phyloP scores from a whole-genome alignment of 768 basidiomycete genomes.

The Ramaria sp. region DNA sequence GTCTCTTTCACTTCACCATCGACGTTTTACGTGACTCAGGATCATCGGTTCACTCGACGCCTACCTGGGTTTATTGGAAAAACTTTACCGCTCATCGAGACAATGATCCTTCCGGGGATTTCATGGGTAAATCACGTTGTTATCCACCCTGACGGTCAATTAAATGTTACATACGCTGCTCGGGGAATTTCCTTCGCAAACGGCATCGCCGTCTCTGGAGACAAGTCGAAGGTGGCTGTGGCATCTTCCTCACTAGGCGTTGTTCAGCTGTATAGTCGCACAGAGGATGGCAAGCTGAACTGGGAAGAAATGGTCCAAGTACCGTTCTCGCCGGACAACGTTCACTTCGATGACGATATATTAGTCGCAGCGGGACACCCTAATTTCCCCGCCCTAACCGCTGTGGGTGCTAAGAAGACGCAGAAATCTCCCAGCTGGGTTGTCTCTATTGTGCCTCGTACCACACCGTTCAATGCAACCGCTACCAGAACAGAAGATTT shows the following conservation, averaged over 20 bases:
- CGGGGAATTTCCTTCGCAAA: conserved; percentile 55
- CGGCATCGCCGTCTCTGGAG: conserved; percentile 49
- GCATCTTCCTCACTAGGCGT: conserved; percentile 38
- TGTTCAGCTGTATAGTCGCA: conserved; percentile 42
- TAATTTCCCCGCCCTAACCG: conserved; percentile 40
- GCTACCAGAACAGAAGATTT: conserved; percentile 19
- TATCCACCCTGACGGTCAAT: conserved; percentile 2
- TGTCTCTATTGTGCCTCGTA: conserved; percentile 28
- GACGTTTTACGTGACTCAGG: conserved; percentile 65
- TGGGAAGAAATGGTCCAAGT: conserved; percentile 29
- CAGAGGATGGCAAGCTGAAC: conserved; percentile 34
- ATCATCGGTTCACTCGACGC: conserved; percentile 58
- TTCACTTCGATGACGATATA: conserved; percentile 38
- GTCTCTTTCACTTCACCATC: conserved; percentile 53
- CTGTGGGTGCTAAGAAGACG: conserved; percentile 33
- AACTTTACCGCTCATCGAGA: conserved; percentile 43
- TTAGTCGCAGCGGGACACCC: conserved; percentile 60
- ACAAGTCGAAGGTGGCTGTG: conserved; percentile 40
- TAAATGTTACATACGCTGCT: conserved; percentile 23
- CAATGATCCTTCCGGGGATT: conserved; percentile 43
- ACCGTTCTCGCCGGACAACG: conserved; percentile 56
- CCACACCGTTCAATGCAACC: conserved; percentile 20
- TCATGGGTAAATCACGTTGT: conserved; percentile 46
- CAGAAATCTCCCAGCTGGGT: conserved; percentile 50
- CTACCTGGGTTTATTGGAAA: conserved; percentile 37